Base-by-base conservation (phyloP, 2,329 filamentous ascomycete genomes). In the Phaeosphaeria sp. region DNA sequence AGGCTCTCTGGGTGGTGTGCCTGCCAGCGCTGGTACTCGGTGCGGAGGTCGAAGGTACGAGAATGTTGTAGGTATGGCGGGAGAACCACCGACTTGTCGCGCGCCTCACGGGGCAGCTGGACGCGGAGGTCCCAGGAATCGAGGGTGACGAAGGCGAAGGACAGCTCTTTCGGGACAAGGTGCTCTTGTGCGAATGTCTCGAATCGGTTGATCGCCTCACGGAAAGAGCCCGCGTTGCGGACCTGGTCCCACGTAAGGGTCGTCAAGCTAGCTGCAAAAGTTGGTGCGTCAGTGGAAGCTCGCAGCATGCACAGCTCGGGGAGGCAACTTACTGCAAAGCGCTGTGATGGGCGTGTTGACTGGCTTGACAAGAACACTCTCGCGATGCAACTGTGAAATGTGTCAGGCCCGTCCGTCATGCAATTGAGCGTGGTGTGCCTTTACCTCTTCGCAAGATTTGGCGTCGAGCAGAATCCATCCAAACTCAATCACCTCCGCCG, bases 161-260 rank as follows among this genome's bases (percentile, higher is more conserved):
- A 94, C 75, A 95, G 87, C 77, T 96, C 95, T 79, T 96, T 93
- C 66, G 89, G 89, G 53, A 92, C 88, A 69, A 99, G 83, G 77
- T 97, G 92, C 80, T 99, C 94, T 70, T 90, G 90, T 74, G 93
- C 93, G 78, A 97, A 99, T 63, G 89, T 85, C 80, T 97, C 93
- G 81, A 99, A 97, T 70, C 92, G 91, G 80, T 91, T 92, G 82
- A 99, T 91, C 68, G 95, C 95, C 81, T 98, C 95, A 72, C 94
- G 90, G 87, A 98, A 99, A 68, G 93, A 94, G 68, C 95, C 95
- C 77, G 95, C 94, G 79, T 94, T 96, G 77, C 94, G 91, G 77
- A 99, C 95, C 82, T 99, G 94, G 80, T 99, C 95, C 95, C 95
- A 99, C 53, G 95, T 98, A 72, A 99, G 84, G 66, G 95, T 99